A percentile compares a stretch with the other conserved stretches of the same genome.
Evolutionary conservation across 768 basidiomycete genomes (phyloP).

Genomic region (Paxillus ammoniavirescens): DNA sequence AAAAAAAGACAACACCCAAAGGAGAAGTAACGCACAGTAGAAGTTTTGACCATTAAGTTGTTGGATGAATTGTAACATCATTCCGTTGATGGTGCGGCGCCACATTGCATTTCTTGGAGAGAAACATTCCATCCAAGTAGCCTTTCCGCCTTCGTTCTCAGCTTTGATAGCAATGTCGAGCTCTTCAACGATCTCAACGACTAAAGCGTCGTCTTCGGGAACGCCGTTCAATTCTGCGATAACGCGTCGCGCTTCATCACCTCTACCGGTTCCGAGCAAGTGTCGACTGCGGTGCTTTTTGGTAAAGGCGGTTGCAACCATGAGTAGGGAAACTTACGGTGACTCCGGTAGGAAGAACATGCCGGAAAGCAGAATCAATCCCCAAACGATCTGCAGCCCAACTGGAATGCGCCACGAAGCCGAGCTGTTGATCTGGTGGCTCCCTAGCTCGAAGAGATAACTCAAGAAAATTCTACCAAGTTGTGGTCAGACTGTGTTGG

Average conservation of each 20-base stretch:
- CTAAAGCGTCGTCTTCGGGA: constrained; percentile 54
- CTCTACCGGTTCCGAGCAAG: constrained; percentile 55
- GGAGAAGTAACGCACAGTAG: constrained; percentile 51
- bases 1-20: neutral
- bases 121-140: constrained; percentile 79
- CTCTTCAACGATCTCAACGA: constrained; percentile 60
- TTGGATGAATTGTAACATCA: constrained; percentile 82
- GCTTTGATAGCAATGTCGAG: constrained; percentile 61
- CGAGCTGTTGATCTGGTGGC: constrained; percentile 51
- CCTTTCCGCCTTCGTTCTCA: constrained; percentile 80
- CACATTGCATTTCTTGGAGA: constrained; percentile 63
- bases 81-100: constrained; percentile 76
- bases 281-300: constrained; percentile 50
- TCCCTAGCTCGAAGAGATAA: constrained; percentile 68
- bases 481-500: neutral
- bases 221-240: constrained; percentile 66
- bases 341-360: constrained; percentile 79
- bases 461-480: constrained; percentile 62
- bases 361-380: constrained; percentile 61
- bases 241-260: constrained; percentile 56
- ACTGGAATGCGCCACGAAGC: constrained; percentile 76
- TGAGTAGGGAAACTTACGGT: constrained; percentile 45
- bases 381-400: constrained; percentile 74
- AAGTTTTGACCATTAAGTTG: constrained; percentile 82
- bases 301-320: neutral